phyloP scores from a whole-genome alignment of 2,329 filamentous ascomycete species.

The Diplocarpon rosae region DNA sequence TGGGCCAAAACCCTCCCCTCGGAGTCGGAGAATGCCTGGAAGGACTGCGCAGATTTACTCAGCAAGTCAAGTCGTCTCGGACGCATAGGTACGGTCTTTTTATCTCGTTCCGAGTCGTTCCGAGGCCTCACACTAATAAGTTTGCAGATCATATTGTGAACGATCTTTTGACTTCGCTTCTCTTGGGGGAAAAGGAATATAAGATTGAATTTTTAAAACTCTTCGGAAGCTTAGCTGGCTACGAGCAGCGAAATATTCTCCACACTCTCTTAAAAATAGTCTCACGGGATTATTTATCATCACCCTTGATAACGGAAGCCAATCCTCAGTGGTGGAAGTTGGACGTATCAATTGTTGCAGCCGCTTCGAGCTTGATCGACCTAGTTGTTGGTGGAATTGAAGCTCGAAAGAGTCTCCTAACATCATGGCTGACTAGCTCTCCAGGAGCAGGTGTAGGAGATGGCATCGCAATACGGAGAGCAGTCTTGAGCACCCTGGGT shows the following conservation, averaged over 20 bases:
- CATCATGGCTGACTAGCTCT: slow-evolving; percentile 53
- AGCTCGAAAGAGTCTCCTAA: slow-evolving; percentile 40
- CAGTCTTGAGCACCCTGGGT: slow-evolving; percentile 47
- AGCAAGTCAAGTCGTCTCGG: slow-evolving; percentile 25
- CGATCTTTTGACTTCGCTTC: slow-evolving; percentile 17
- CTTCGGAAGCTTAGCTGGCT: slow-evolving; percentile 16
- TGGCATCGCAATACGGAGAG: slow-evolving; percentile 53
- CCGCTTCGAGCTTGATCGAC: slow-evolving; percentile 46
- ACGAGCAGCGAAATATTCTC: slow-evolving; percentile 25
- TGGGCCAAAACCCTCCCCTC: slow-evolving; percentile 16
- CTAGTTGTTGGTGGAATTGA: slow-evolving; percentile 37
- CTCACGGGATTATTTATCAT: slow-evolving; percentile 20
- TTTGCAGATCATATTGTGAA: slow-evolving; percentile 20
- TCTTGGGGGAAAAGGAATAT: slow-evolving; percentile 16
- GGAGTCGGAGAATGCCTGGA: slow-evolving; percentile 18
- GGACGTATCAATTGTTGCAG: slow-evolving; percentile 36
- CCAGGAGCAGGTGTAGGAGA: slow-evolving; percentile 56
- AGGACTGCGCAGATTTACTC: slow-evolving; percentile 22
- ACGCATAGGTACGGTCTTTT: slow-evolving; percentile 19
- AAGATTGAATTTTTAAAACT: slow-evolving; percentile 18
- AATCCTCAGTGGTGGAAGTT: slow-evolving; percentile 25
- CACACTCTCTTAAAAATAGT: slow-evolving; percentile 20
- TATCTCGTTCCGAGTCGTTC: not conserved
- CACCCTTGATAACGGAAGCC: slow-evolving; percentile 18
- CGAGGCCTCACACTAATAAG: not conserved